Evolutionary conservation across 306 rosid species (phyloP), one percentile per base, ranked within the genome.

Genomic region (Vicia faba): DNA sequence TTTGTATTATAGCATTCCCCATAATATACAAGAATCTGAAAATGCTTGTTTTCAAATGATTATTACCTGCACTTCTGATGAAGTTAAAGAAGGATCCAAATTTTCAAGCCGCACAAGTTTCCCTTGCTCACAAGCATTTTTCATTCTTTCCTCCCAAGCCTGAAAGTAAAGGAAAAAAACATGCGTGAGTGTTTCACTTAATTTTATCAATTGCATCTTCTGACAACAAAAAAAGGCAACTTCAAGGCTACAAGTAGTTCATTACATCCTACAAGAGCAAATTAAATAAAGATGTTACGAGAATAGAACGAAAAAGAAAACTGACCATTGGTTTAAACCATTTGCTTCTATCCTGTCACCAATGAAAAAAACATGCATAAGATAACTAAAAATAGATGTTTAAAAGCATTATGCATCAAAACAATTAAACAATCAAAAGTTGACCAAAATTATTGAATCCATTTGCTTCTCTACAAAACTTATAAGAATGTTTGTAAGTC

Each of bases 301-400:
- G 40, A 68, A 64, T 25, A 61, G 39, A 41, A 64, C 57, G 38
- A 51, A 50, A 78, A 53, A 59, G 18, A 74, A 78, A 77, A 93
- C 98, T 88, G 78, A 93, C 98, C 74, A 87, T 50, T 69, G 66
- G 84, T 79, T 69, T 83, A 65, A 90, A 90, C 99, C 99, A 86
- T 73, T 70, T 88, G 71, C 87, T 81, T 79, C 68, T 83, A 70
- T 88, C 97, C 97, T 95, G 95, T 80, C 72, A 83, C 59, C 77
- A 82, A 49, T 49, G 59, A 71, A 72, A 78, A 79, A 2, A 35
- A 23, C 70, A 75, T 77, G 54, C 41, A 75, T 89, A 56, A 86
- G 88, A 75, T 64, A 73, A 40, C 59, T 59, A 49, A 25, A 25
- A 55, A 59, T 44, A 3, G 44, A 77, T 58, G 58, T 44, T 25